phyloP scores from a whole-genome alignment of 2,329 filamentous ascomycete species.

The Eurotiales sp. region DNA sequence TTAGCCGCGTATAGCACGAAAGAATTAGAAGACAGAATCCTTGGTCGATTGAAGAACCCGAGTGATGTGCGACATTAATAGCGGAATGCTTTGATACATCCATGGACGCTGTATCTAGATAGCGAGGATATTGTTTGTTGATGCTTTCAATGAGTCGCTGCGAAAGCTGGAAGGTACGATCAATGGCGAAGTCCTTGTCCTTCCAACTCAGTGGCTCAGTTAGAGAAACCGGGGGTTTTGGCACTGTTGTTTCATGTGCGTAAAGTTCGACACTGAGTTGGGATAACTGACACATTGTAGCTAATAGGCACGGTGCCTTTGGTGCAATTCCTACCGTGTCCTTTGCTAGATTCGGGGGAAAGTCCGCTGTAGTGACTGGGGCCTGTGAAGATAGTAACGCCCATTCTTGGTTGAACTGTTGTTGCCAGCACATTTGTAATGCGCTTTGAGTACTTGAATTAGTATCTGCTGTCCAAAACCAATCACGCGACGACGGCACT shows the following conservation, averaged over 20 bases:
- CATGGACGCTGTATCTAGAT: not conserved
- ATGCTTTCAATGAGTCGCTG: conserved; percentile 8
- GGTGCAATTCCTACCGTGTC: not conserved
- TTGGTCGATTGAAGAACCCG: not conserved
- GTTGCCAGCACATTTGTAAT: not conserved
- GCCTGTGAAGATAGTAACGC: conserved; percentile 3
- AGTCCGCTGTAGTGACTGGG: not conserved
- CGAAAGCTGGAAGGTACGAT: conserved; percentile 7
- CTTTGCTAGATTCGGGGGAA: not conserved
- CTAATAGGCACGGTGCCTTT: not conserved
- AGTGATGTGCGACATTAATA: not conserved
- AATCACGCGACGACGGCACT: not conserved
- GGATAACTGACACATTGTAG: conserved; percentile 1
- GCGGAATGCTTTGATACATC: not conserved
- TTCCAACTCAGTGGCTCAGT: conserved; percentile 7
- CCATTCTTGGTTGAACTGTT: conserved; percentile 10
- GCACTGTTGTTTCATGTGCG: conserved; percentile 1
- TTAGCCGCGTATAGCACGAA: conserved; percentile 7
- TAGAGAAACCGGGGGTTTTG: conserved; percentile 6
- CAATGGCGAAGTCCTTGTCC: conserved; percentile 9
- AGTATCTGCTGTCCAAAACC: not conserved
- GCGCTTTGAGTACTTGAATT: not conserved
- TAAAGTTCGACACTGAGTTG: conserved; percentile 6
- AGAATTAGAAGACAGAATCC: conserved; percentile 3
- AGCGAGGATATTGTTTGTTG: conserved; percentile 5